Percentiles rank a stretch among this genome's conserved stretches.
Conservation (phyloP, 805 yeast genomes). For the Pichia eremophila region DNA sequence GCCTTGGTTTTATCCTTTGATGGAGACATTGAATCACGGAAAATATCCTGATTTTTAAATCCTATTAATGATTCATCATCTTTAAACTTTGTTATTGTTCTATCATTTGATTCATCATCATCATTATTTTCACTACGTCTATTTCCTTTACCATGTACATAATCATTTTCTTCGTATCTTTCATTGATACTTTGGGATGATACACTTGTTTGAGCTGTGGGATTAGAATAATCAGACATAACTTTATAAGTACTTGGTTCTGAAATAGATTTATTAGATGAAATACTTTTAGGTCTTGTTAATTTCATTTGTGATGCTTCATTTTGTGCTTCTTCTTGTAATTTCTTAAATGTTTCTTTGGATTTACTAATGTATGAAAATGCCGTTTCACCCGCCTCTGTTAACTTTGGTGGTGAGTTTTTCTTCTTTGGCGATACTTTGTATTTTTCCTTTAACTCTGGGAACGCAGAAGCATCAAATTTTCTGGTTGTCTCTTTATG, state of each 20-base stretch:
- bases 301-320: constrained; percentile 14
- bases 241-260: constrained; percentile 22
- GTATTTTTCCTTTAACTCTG: constrained; percentile 7
- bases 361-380: constrained; percentile 21
- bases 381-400: constrained; percentile 19
- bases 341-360: constrained; percentile 22
- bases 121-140: background rate
- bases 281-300: background rate
- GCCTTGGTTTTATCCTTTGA: background rate
- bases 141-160: too few species aligned
- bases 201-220: constrained; percentile 23
- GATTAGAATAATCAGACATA: constrained; percentile 24
- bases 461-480: constrained; percentile 13
- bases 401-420: constrained; percentile 23
- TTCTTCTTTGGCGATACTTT: background rate
- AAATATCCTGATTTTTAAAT: constrained; percentile 32
- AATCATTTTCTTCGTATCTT: background rate
- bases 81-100: background rate
- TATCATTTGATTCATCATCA: background rate
- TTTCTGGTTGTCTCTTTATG: constrained; percentile 2
- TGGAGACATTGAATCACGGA: constrained; percentile 26
- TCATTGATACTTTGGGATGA: constrained; percentile 8
- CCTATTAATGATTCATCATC: constrained; percentile 23
- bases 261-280: constrained; percentile 10
- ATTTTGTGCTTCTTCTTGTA: constrained; percentile 20